Evolutionary conservation across 2,329 filamentous ascomycete genomes (phyloP), one percentile per base, ranked within the genome.

Genomic region (Aspergillus bombycis): DNA sequence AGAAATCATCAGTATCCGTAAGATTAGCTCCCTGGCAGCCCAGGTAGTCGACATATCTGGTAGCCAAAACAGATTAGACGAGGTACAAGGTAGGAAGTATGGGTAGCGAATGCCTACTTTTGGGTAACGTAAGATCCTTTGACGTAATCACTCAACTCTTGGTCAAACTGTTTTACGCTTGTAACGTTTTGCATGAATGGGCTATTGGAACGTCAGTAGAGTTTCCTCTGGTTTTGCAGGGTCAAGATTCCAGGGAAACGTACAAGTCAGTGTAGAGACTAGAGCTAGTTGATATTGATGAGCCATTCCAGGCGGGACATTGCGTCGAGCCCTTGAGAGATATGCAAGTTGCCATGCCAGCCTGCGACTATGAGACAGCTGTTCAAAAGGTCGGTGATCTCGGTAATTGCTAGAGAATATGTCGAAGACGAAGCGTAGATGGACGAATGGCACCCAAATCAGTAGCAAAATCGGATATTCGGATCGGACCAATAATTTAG

Each of bases 101-200:
- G 12, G 23, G 8, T 10, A 21, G 12, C 2, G 9, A 38, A 26
- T 38, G 62, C 88, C 76, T 85, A 97, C 93, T 96, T 92, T 74
- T 85, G 79, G 73, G 89, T 86, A 58, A 94, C 87, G 80, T 94
- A 98, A 66, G 84, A 85, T 43, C 88, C 89, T 61, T 86, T 81
- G 59, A 97, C 85, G 78, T 96, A 97, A 61, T 85, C 82, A 58
- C 80, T 83, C 73, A 99, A 80, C 55, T 69, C 68, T 72, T 91
- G 86, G 77, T 99, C 95, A 76, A 99, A 99, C 10, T 90, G 87
- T 60, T 85, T 79, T 19, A 86, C 85, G 75, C 91, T 89, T 52
- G 91, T 91, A 70, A 98, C 95, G 77, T 86, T 92, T 68, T 88
- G 83, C 68, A 99, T 86, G 77, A 98, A 99, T 54, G 93, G 89